These are phyloP conservation scores for Stachybotrys echinatus DNA, from an alignment of 2,329 filamentous ascomycete genomes.

Conservation along the genomic window DNA sequence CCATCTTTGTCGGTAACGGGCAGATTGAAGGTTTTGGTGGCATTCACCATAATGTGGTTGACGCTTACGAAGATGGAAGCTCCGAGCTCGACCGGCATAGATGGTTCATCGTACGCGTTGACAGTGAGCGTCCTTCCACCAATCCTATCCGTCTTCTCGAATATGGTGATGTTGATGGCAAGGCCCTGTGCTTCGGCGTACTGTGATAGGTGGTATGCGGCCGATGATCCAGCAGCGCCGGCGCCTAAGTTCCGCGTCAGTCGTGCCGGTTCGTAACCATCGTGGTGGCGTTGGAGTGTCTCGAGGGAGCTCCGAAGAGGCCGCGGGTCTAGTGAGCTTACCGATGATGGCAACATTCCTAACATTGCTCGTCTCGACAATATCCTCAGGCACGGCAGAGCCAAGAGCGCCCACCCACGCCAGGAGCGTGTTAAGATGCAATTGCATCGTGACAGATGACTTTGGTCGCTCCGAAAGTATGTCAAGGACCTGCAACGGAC, in stretches of 20 bases:
- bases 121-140: conserved; percentile 88
- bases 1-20: conserved; percentile 39
- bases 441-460: conserved; percentile 12
- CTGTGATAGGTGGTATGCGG: conserved; percentile 75
- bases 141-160: conserved; percentile 71
- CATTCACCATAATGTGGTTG: conserved; percentile 77
- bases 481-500: neutral
- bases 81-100: conserved; percentile 74
- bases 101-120: conserved; percentile 63
- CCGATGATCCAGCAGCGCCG: conserved; percentile 80
- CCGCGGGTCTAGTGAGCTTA: conserved; percentile 12
- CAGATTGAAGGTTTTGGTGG: conserved; percentile 67
- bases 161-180: conserved; percentile 75
- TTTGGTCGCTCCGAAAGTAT: too few species aligned
- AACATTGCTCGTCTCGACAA: conserved; percentile 9
- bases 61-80: conserved; percentile 86
- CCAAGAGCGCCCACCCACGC: conserved; percentile 12
- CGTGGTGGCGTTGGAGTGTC: too few species aligned
- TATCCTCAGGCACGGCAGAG: conserved; percentile 5
- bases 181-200: conserved; percentile 59
- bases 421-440: conserved; percentile 8
- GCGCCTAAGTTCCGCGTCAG: conserved; percentile 56
- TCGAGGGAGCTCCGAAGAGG: too few species aligned
- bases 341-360: conserved; percentile 32
- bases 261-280: too few species aligned